phyloP scores from a whole-genome alignment of 345 rosid genomes.

The Turritis glabra region DNA sequence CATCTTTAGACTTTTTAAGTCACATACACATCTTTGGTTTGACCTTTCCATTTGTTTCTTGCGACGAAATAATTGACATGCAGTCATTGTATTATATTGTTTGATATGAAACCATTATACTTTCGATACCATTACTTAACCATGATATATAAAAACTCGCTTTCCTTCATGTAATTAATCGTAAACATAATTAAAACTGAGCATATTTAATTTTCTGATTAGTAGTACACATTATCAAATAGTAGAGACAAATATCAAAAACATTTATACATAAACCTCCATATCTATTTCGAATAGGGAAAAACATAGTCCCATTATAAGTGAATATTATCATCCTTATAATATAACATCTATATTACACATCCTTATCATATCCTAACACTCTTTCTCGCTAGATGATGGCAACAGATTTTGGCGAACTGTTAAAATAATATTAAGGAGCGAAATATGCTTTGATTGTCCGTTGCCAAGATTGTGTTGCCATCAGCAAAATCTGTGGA shows the following conservation, averaged over 20 bases:
- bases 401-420: background rate
- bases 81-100: background rate
- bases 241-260: background rate
- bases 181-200: background rate
- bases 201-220: background rate
- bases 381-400: background rate
- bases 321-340: background rate
- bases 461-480: background rate
- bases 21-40: slow-evolving; percentile 22
- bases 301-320: too few relatives aligned
- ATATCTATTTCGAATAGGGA: background rate
- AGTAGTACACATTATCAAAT: background rate
- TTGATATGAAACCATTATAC: slow-evolving; percentile 5
- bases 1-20: background rate
- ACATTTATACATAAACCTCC: too few relatives aligned
- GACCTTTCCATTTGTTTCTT: slow-evolving; percentile 6
- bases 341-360: background rate
- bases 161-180: background rate
- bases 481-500: background rate
- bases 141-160: background rate
- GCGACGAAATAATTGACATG: slow-evolving; percentile 27
- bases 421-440: too few relatives aligned
- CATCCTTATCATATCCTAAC: too few relatives aligned
- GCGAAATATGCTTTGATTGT: background rate
- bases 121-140: background rate